Evolutionary conservation across 2,329 filamentous ascomycete genomes (phyloP).

Genomic region (Clonostachys byssicola): DNA sequence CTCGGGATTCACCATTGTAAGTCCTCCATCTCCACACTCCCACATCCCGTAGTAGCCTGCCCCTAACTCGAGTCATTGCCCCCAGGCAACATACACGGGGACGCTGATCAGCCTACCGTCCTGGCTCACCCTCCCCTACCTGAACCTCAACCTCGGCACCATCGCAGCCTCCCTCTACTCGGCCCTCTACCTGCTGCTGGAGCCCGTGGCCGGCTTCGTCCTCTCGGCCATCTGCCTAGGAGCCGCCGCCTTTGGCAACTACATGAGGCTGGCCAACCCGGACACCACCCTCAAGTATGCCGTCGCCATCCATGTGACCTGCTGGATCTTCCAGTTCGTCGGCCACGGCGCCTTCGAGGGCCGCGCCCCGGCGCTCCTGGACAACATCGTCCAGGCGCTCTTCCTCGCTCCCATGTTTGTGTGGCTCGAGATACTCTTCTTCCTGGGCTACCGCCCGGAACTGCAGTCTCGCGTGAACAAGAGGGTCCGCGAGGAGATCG

Average conservation of each 20-base stretch:
- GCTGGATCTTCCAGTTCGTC: conserved; percentile 87
- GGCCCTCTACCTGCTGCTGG: conserved; percentile 82
- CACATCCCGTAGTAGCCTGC: conserved; percentile 3
- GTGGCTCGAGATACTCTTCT: conserved; percentile 92
- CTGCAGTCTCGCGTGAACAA: conserved; percentile 77
- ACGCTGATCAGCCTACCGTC: conserved; percentile 60
- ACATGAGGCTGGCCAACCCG: conserved; percentile 58
- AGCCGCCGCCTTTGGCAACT: conserved; percentile 71
- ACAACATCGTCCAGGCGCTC: conserved; percentile 87
- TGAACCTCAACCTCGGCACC: conserved; percentile 62
- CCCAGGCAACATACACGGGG: conserved; percentile 58
- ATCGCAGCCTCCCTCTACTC: conserved; percentile 66
- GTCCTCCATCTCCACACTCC: conserved; percentile 15
- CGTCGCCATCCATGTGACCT: conserved; percentile 63
- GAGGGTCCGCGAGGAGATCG: conserved; percentile 70
- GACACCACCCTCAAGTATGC: conserved; percentile 50
- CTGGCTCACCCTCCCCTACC: conserved; percentile 64
- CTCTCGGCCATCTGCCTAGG: conserved; percentile 73
- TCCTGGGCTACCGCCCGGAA: conserved; percentile 83
- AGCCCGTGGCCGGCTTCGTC: conserved; percentile 83
- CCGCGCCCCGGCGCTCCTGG: conserved; percentile 80
- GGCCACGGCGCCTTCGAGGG: conserved; percentile 89
- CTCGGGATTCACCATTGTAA: conserved; percentile 67
- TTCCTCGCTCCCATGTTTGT: conserved; percentile 95
- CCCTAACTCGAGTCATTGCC: background rate